These are phyloP conservation scores for Petunia axillaris DNA, from an alignment of 257 asterid genomes.

Conservation along the genomic window DNA sequence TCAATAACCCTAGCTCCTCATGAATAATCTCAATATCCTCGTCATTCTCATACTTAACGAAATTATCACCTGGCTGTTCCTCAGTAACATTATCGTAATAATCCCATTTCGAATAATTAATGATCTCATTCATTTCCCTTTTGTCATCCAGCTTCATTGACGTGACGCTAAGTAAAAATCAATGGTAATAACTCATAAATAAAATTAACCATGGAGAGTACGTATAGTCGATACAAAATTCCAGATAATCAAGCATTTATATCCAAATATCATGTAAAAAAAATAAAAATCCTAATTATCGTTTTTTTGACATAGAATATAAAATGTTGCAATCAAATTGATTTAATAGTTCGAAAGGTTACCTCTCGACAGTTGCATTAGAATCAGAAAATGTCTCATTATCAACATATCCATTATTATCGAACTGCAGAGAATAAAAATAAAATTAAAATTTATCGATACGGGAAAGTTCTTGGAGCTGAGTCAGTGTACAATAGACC, in stretches of 20 bases:
- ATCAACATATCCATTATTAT: slow-evolving; percentile 20
- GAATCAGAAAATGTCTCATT: slow-evolving; percentile 44
- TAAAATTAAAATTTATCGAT: slow-evolving; percentile 23
- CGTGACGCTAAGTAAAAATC: slow-evolving; percentile 28
- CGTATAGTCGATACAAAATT: neutral
- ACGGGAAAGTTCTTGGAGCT: slow-evolving; percentile 23
- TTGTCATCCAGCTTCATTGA: slow-evolving; percentile 26
- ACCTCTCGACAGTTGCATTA: slow-evolving; percentile 48
- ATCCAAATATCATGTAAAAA: slow-evolving; percentile 14
- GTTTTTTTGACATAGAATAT: neutral
- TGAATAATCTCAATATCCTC: neutral
- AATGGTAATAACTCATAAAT: neutral
- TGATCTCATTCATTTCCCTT: neutral
- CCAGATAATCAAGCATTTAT: slow-evolving; percentile 27
- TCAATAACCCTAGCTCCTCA: slow-evolving; percentile 18
- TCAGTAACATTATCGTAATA: neutral
- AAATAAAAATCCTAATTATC: slow-evolving; percentile 55
- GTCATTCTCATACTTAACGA: no score
- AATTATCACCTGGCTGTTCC: neutral
- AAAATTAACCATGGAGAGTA: neutral
- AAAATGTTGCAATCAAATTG: slow-evolving; percentile 29
- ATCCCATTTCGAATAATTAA: slow-evolving; percentile 32
- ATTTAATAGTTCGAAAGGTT: slow-evolving; percentile 24
- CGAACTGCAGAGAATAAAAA: slow-evolving; percentile 43
- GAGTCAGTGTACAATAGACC: slow-evolving; percentile 23